These are phyloP conservation scores for Cladosporium cucumerinum DNA, from an alignment of 2,329 filamentous ascomycete species.

Conservation along the genomic window DNA sequence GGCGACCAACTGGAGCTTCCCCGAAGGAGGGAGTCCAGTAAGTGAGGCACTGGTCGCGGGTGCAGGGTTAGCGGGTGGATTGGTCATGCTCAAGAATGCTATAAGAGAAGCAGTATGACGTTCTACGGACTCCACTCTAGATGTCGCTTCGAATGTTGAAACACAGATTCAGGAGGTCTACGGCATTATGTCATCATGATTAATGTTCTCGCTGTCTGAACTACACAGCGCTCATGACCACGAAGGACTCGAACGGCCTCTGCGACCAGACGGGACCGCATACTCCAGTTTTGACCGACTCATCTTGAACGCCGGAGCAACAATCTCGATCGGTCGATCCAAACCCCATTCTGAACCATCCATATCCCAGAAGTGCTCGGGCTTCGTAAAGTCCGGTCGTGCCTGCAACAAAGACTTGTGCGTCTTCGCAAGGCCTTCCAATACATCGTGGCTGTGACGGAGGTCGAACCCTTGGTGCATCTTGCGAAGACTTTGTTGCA, in stretches of 20 bases:
- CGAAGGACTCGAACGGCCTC: neutral
- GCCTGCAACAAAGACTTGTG: neutral
- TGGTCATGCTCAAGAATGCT: constrained; percentile 43
- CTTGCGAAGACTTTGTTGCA: neutral
- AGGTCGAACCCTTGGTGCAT: neutral
- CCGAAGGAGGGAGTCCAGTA: constrained; percentile 58
- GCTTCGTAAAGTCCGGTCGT: neutral
- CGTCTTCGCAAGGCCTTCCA: neutral
- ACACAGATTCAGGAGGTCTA: neutral
- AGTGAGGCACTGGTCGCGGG: constrained; percentile 51
- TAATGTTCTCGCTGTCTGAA: neutral
- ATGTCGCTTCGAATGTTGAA: neutral
- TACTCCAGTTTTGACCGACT: neutral
- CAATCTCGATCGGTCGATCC: neutral
- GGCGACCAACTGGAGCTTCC: constrained; percentile 77
- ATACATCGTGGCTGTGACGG: neutral
- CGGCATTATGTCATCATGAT: neutral
- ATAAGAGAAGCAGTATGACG: constrained; percentile 40
- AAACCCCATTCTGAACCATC: neutral
- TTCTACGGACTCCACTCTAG: neutral
- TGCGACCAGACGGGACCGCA: neutral
- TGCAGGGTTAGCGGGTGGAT: constrained; percentile 40
- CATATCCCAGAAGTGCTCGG: constrained; percentile 4
- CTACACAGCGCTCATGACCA: neutral
- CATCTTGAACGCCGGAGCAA: constrained; percentile 3